These are phyloP conservation scores for Dipteronia dyeriana DNA, from an alignment of 345 rosid species.

Conservation along the genomic window DNA sequence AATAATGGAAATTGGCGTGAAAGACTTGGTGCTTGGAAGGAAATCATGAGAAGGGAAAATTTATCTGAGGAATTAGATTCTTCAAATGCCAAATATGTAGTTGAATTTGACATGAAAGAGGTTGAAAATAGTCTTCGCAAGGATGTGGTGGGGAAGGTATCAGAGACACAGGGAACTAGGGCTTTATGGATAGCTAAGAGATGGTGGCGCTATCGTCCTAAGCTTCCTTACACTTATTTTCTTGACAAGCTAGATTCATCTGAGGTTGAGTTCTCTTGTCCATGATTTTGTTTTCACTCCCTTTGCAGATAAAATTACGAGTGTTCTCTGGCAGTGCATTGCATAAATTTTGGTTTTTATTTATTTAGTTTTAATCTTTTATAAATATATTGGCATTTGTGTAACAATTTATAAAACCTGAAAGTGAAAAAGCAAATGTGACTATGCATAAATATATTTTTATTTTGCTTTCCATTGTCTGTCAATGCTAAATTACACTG, in stretches of 20 bases:
- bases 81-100: constrained; percentile 68
- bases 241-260: constrained; percentile 89
- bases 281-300: not conserved
- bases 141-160: constrained; percentile 64
- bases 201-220: constrained; percentile 99
- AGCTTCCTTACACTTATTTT: constrained; percentile 86
- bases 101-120: constrained; percentile 96
- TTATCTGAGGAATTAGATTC: constrained; percentile 63
- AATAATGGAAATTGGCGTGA: constrained; percentile 68
- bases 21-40: constrained; percentile 75
- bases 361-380: not conserved
- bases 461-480: too few species aligned
- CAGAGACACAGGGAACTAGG: constrained; percentile 66
- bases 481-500: not conserved
- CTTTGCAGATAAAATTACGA: not conserved
- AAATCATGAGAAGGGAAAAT: constrained; percentile 66
- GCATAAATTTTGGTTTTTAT: not conserved
- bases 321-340: constrained; percentile 1
- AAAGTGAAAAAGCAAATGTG: not conserved
- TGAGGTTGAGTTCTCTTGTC: constrained; percentile 50
- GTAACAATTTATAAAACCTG: not conserved
- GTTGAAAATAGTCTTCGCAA: constrained; percentile 92
- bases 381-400: not conserved
- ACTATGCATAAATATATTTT: not conserved
- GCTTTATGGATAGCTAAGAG: constrained; percentile 96